phyloP scores from a whole-genome alignment of 345 rosid species.

The Eucalyptus fibrosa region DNA sequence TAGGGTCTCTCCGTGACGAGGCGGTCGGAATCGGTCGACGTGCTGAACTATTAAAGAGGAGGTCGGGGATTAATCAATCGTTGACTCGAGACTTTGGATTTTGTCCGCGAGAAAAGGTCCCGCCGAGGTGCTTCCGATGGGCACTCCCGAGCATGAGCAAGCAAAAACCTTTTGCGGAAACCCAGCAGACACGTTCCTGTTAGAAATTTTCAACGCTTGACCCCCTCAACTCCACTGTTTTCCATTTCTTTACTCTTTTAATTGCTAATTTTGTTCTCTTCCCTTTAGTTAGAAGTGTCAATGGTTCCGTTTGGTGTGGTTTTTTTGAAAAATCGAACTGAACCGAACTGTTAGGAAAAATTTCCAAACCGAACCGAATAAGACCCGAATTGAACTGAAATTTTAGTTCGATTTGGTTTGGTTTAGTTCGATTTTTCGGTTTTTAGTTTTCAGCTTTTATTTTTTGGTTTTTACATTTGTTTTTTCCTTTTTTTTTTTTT shows the following conservation, averaged over 20 bases:
- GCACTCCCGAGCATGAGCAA: background rate
- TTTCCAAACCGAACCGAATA: rapidly evolving
- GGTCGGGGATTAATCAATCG: background rate
- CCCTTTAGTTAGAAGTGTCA: rapidly evolving
- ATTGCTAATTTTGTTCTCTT: background rate
- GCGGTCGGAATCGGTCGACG: background rate
- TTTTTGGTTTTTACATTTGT: no score
- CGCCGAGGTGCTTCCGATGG: background rate
- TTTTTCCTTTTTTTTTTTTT: no score
- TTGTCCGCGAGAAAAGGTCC: background rate
- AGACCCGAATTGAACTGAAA: rapidly evolving
- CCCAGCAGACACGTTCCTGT: background rate
- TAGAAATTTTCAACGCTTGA: background rate
- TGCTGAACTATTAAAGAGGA: background rate
- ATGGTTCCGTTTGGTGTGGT: rapidly evolving
- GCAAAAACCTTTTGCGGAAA: background rate
- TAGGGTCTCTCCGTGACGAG: background rate
- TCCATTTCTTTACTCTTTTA: background rate
- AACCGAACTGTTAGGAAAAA: rapidly evolving
- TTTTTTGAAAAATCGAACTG: rapidly evolving
- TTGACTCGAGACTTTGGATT: background rate
- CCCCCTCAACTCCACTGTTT: background rate
- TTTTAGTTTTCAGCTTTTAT: no score
- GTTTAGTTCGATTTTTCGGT: rapidly evolving
- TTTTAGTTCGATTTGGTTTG: rapidly evolving